Conservation (phyloP, 2,329 filamentous ascomycete species). For the Hypoxylon sp. region DNA sequence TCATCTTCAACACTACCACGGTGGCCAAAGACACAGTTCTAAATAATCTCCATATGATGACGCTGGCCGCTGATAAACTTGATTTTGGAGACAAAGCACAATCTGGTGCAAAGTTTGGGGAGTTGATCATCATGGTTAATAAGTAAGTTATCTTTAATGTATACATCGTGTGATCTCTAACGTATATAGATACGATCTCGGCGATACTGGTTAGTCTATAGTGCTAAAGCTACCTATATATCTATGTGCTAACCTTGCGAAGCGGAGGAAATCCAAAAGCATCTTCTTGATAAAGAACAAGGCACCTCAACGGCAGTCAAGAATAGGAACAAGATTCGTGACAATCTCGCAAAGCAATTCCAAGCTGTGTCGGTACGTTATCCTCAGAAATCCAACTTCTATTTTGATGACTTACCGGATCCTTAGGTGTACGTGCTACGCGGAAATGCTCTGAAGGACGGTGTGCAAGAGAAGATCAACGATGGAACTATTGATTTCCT, state of each 20-base stretch:
- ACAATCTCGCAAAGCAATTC: slow-evolving; percentile 1
- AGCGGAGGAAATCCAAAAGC: slow-evolving; percentile 3
- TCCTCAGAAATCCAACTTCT: not conserved
- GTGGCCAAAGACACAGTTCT: slow-evolving; percentile 4
- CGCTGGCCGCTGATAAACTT: slow-evolving; percentile 3
- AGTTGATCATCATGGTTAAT: not conserved
- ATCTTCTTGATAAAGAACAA: not conserved
- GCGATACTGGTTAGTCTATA: not conserved
- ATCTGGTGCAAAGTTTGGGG: not conserved
- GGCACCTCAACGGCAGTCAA: slow-evolving; percentile 2
- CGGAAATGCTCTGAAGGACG: slow-evolving; percentile 2
- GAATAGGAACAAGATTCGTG: slow-evolving; percentile 1
- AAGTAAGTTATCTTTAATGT: slow-evolving; percentile 3
- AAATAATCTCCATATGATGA: slow-evolving; percentile 4
- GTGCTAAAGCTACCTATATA: not conserved
- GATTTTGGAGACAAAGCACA: not conserved
- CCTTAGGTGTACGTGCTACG: not conserved
- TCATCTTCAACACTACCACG: slow-evolving; percentile 7
- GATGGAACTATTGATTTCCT: slow-evolving; percentile 1
- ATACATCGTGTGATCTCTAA: not conserved
- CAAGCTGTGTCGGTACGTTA: slow-evolving; percentile 6
- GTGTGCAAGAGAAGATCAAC: slow-evolving; percentile 5
- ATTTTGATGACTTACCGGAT: slow-evolving; percentile 1
- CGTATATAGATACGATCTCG: slow-evolving; percentile 1
- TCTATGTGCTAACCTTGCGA: not conserved